These are phyloP conservation scores for Amanita thiersii DNA, from an alignment of 768 basidiomycete genomes.

Conservation along the genomic window DNA sequence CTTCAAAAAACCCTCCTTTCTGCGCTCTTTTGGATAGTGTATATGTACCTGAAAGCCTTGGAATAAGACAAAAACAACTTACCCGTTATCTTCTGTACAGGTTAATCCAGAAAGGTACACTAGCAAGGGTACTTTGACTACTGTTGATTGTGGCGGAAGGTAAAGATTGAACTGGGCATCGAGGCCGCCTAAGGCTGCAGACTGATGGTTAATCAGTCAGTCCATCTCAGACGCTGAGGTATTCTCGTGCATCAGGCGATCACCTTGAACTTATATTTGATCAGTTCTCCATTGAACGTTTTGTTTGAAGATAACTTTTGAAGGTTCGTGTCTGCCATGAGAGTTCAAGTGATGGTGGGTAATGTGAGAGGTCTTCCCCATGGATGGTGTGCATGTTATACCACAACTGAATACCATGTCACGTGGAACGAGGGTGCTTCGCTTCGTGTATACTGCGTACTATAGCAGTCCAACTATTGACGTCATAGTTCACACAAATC, in stretches of 20 bases:
- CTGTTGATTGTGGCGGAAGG: conserved; percentile 54
- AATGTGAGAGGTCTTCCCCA: too few relatives aligned
- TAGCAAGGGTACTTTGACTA: conserved; percentile 52
- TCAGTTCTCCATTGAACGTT: conserved; percentile 71
- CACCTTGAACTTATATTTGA: conserved; percentile 83
- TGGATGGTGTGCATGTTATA: too few relatives aligned
- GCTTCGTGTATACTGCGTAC: too few relatives aligned
- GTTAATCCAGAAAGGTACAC: conserved; percentile 86
- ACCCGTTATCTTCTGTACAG: conserved; percentile 94
- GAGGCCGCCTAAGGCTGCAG: conserved; percentile 59
- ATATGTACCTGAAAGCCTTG: not conserved
- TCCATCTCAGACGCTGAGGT: not conserved
- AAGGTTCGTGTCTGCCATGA: conserved; percentile 26
- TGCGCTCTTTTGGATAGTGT: conserved; percentile 55
- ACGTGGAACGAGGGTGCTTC: too few relatives aligned
- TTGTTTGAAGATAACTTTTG: conserved; percentile 72
- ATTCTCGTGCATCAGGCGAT: too few relatives aligned
- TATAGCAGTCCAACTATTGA: too few relatives aligned
- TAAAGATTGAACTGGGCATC: conserved; percentile 84
- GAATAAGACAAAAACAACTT: conserved; percentile 13
- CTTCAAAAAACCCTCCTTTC: conserved; percentile 88
- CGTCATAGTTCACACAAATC: too few relatives aligned
- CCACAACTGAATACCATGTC: too few relatives aligned
- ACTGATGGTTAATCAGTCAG: conserved; percentile 31
- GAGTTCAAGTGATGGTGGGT: too few relatives aligned